Conservation (phyloP, 139 green algal species). For the Microglena sp. region DNA sequence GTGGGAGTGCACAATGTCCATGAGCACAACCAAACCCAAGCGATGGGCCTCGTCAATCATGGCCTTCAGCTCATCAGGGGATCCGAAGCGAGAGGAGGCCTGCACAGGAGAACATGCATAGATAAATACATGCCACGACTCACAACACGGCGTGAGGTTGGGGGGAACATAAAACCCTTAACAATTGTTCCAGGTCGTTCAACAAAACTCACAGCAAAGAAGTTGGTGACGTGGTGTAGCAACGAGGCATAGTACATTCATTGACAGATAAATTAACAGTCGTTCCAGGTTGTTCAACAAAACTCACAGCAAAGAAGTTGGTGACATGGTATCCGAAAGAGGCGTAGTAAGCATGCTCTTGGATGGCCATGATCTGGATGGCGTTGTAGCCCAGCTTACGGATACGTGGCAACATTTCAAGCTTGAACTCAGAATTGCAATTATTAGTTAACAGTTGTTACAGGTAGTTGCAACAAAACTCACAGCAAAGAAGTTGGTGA, state of each 20-base stretch:
- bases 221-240: conserved; percentile 98
- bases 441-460: too few species aligned
- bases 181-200: too few species aligned
- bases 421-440: too few species aligned
- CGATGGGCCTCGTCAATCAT: conserved; percentile 86
- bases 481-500: conserved; percentile 99
- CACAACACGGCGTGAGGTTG: conserved; percentile 59
- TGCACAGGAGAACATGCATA: conserved; percentile 40
- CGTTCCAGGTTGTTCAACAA: too few species aligned
- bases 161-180: too few species aligned
- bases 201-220: conserved; percentile 88
- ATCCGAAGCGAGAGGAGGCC: conserved; percentile 8
- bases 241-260: conserved; percentile 86
- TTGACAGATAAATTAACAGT: too few species aligned
- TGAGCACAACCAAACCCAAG: conserved; percentile 76
- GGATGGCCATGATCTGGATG: conserved; percentile 98
- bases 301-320: conserved; percentile 96
- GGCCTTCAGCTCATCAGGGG: conserved; percentile 26
- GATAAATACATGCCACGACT: too few species aligned
- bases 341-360: conserved; percentile 72
- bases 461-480: too few species aligned
- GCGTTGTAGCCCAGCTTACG: conserved; percentile 87
- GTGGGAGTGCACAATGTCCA: conserved; percentile 84
- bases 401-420: conserved; percentile 76
- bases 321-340: conserved; percentile 97